Conservation (phyloP, 129 eudicot genomes). For the Artemisia tridentata region DNA sequence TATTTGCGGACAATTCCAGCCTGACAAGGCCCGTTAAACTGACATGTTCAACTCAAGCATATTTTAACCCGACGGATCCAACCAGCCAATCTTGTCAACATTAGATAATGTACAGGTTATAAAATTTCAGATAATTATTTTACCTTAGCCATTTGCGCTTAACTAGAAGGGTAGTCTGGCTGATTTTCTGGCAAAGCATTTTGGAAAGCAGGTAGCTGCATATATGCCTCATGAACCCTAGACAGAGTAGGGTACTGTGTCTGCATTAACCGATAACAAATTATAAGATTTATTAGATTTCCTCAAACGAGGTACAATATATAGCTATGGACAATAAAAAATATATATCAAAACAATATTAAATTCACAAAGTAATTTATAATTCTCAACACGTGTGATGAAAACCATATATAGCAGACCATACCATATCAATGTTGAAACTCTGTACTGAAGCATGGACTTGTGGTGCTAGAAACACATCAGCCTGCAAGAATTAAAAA, state of each 20-base stretch:
- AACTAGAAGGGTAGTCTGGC: slow-evolving; percentile 51
- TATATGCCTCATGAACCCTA: slow-evolving; percentile 60
- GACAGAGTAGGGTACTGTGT: slow-evolving; percentile 55
- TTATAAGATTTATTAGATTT: not conserved
- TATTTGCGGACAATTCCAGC: too few relatives aligned
- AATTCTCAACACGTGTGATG: too few relatives aligned
- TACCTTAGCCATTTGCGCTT: slow-evolving; percentile 21
- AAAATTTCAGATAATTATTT: not conserved
- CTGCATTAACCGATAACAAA: slow-evolving; percentile 29
- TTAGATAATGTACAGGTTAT: too few relatives aligned
- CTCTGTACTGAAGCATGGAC: slow-evolving; percentile 46
- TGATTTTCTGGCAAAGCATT: slow-evolving; percentile 80
- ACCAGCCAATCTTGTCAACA: too few relatives aligned
- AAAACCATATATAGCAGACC: too few relatives aligned
- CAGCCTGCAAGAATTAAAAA: slow-evolving; percentile 56
- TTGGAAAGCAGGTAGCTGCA: slow-evolving; percentile 60
- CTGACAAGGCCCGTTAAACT: too few relatives aligned
- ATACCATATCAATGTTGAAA: slow-evolving; percentile 50
- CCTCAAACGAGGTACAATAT: too few relatives aligned
- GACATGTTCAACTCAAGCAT: too few relatives aligned
- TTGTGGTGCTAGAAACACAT: slow-evolving; percentile 77
- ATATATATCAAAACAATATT: too few relatives aligned
- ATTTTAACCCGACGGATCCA: too few relatives aligned
- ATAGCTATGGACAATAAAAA: too few relatives aligned
- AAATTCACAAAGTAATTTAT: too few relatives aligned